Base-by-base conservation (phyloP, 1,284 basidiomycete species). In the Trichosporon asahii region DNA sequence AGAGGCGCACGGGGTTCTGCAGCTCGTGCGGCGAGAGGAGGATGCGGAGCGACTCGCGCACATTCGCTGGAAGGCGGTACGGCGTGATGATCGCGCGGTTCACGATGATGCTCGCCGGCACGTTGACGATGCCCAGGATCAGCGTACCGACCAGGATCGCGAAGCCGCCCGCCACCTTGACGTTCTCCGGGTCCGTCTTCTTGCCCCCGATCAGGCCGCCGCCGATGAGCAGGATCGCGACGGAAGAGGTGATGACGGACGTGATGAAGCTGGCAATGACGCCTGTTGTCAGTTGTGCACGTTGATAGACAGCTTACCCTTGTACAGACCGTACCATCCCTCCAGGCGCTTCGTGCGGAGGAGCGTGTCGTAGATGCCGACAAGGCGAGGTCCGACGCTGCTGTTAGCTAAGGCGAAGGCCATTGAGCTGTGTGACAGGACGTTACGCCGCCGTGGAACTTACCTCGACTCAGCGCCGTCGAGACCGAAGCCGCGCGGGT, bases 71-170 rank as follows among this genome's bases (percentile, higher is more conserved):
- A 25, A 95, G 86, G 75, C 88, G 90, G 83, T 92, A 90, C 0
- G 93, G 93, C 0, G 93, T 95, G 29, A 92, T 94, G 76, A 95
- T 91, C 1, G 93, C 87, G 65, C 92, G 87, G 81, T 93, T 91
- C 27, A 92, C 90, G 67, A 95, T 84, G 66, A 94, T 88, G 1
- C 89, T 88, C 70, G 89, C 89, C 11, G 93, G 93, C n/a, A 95
- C 87, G 29, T 89, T 88, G 61, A 89, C 72, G 37, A 83, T 76
- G 9, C 79, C 80, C 69, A 84, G 83, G 11, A 83, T 60, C 0
- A 73, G 80, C 81, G 83, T 83, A 18, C 80, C 79, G 37, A 40
- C n/a, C 33, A 60, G 1, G 88, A 61, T 61, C 12, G 18, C 5
- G 27, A 61, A 61, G 27, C 57, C 57, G 57, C 57, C 27, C 3